A percentile compares a stretch with the other conserved stretches of the same genome.
Conservation (phyloP, 495 filamentous ascomycete species). For the Penicillium chermesinum region DNA sequence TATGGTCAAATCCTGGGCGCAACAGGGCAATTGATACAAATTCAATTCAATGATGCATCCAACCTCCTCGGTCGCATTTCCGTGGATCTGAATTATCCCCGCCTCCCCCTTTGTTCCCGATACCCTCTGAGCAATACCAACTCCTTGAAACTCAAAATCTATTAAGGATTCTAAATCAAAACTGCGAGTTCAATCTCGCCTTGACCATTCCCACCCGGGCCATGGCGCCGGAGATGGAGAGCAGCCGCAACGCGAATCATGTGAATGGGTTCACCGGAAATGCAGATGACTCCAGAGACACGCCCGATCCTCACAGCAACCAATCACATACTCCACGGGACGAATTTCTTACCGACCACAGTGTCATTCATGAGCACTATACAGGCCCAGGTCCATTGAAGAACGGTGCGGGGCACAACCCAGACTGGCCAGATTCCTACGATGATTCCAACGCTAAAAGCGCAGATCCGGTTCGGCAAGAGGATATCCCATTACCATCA, state of each 20-base stretch:
- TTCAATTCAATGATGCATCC: conserved; percentile 25
- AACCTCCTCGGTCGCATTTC: conserved; percentile 11
- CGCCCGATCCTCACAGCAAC: conserved; percentile 34
- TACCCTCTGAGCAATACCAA: conserved; percentile 1
- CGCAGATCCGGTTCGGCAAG: conserved; percentile 7
- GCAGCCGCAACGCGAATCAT: conserved; percentile 16
- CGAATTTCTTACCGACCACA: conserved; percentile 25
- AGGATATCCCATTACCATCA: conserved; percentile 18
- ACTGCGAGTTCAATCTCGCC: background rate
- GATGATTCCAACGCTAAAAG: conserved; percentile 15
- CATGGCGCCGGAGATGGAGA: conserved; percentile 25
- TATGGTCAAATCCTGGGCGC: background rate
- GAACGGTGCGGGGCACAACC: conserved; percentile 1
- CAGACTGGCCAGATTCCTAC: conserved; percentile 36
- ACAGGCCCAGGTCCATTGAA: conserved; percentile 9
- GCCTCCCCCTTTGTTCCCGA: conserved; percentile 12
- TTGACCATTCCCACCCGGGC: background rate
- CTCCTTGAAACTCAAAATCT: background rate
- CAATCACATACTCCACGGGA: conserved; percentile 32
- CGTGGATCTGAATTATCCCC: conserved; percentile 18
- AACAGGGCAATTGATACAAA: conserved; percentile 5
- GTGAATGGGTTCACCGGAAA: conserved; percentile 22
- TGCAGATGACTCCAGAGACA: conserved; percentile 8
- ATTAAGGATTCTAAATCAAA: too few relatives aligned
- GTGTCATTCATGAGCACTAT: conserved; percentile 24